Base-by-base conservation (phyloP, 2,329 filamentous ascomycete genomes). In the Arthroderma sp. region DNA sequence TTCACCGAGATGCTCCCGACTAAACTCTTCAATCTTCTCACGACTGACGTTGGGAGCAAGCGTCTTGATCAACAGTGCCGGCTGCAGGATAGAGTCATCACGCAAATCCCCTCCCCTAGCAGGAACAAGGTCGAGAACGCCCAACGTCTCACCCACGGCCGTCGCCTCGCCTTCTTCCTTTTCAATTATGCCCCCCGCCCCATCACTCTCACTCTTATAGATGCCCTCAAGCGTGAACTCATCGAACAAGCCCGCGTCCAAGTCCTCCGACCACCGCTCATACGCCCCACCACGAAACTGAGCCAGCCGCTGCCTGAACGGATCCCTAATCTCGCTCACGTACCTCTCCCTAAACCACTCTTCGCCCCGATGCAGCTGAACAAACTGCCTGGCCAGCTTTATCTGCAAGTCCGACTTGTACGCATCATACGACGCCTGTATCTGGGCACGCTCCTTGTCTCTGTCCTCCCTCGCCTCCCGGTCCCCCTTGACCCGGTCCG, bases 301-400 rank as follows among this genome's bases (percentile, higher is more conserved):
- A 70, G 86, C 86, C 56, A 97, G 76, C 66, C 88, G 86, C 59
- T 77, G 76, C 57, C 86, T 84, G 66, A 96, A 82, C 1, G 81
- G 79, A 63, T 91, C 85, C 55, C 88, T 80, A 56, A 91, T 83
- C 63, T 93, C 88, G 0, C 88, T 82, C 31, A 94, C 85, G 66
- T 98, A 98, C 68, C 89, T 85, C 73, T 98, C 93, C 65, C 86
- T 88, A 75, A 98, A 98, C 93, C 93, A 98, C 69, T 98, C 91
- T 70, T 98, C 93, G 44, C 84, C 84, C 70, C 95, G 95, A 73
- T 98, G 93, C 65, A 90, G 86, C 54, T 86, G 82, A 43, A 98
- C 93, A 69, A 98, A 98, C 0, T 81, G 78, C 62, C 90, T 84
- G 0, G 93, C 91, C 86, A 95, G 91, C 63, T 81, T 80, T 37